A percentile compares a stretch with the other conserved stretches of the same genome.
Conservation (phyloP, 768 basidiomycete genomes). For the Gymnopilus junonius region DNA sequence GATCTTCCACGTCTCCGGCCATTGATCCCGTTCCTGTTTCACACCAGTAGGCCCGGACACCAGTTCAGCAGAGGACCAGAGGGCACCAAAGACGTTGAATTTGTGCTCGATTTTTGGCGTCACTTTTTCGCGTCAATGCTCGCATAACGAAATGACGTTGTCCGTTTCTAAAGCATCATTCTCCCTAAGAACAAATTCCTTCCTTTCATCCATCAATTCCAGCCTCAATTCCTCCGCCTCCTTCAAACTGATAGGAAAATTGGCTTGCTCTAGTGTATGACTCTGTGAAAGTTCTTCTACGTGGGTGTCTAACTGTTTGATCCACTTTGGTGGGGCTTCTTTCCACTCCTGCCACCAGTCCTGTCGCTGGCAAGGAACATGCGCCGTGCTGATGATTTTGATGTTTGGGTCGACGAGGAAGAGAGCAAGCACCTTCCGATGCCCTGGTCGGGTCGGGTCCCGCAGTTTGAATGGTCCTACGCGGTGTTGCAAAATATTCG, state of each 20-base stretch:
- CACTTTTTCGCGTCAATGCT: slow-evolving; percentile 23
- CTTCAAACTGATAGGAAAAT: slow-evolving; percentile 28
- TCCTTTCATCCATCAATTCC: slow-evolving; percentile 37
- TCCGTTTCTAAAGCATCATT: slow-evolving; percentile 9
- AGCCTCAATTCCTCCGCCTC: slow-evolving; percentile 30
- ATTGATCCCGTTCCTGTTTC: too few relatives aligned
- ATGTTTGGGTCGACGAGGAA: slow-evolving; percentile 44
- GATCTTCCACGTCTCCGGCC: too few relatives aligned
- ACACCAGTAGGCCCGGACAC: too few relatives aligned
- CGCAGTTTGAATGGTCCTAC: slow-evolving; percentile 40
- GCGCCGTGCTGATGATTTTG: slow-evolving; percentile 31
- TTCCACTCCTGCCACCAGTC: slow-evolving; percentile 34
- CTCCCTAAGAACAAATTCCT: slow-evolving; percentile 19
- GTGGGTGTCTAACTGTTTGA: slow-evolving; percentile 8
- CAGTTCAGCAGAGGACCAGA: too few relatives aligned
- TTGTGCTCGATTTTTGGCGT: neutral
- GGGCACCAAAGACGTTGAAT: too few relatives aligned
- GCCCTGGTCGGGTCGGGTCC: slow-evolving; percentile 42
- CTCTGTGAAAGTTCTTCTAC: slow-evolving; percentile 15
- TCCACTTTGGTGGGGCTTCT: slow-evolving; percentile 2
- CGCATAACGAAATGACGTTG: slow-evolving; percentile 27
- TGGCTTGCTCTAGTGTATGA: slow-evolving; percentile 13
- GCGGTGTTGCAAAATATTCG: slow-evolving; percentile 46
- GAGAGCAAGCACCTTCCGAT: slow-evolving; percentile 47
- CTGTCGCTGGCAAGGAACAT: slow-evolving; percentile 34